Base-by-base conservation (phyloP, 768 basidiomycete species). In the Lentinula aciculospora region DNA sequence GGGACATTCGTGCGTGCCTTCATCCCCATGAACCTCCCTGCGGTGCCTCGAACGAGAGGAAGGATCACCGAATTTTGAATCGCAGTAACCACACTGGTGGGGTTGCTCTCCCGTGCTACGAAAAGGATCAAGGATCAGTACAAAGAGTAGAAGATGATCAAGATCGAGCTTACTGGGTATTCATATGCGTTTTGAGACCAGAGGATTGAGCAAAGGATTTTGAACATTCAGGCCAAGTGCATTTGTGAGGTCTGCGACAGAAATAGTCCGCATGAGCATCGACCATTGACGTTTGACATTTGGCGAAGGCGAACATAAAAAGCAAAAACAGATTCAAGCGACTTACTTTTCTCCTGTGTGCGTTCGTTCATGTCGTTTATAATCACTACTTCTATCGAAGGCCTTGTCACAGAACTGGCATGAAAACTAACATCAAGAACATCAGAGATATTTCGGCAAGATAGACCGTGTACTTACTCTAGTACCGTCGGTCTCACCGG, bases 11-110 rank as follows among this genome's bases (percentile, higher is more conserved):
- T 78, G 82, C 27, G 70, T 71, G 27, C 74, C 74, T 25, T 71
- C 59, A 2, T 66, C 67, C 17, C 66, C 62, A 63, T 89, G 87
- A 2, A 73, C 79, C 68, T 88, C 86, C 64, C 78, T 81, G 56
- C 76, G 74, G 63, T 89, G 88, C 8, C 88, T 83, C 29, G 80
- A 72, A 61, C 83, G 73, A 45, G 88, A 88, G 0, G 88, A 89
- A 10, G 85, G 87, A 63, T 89, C 88, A 13, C 81, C 81, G 61
- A 89, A 89, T 13, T 72, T 67, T 29, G 78, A 72, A 9, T 53
- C 57, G 63, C 87, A 89, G 21, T 66, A 68, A 8, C 71, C 73
- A 62, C 88, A 90, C 4, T 53, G 53, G 62, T 74, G 78, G 1
- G 85, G 86, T 66, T 81, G 83, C 9, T 57, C 68, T 44, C 71